Evolutionary conservation across 1,139 yeast genomes (phyloP), one percentile per base, ranked within the genome.

Genomic region (Meyerozyma carpophila): DNA sequence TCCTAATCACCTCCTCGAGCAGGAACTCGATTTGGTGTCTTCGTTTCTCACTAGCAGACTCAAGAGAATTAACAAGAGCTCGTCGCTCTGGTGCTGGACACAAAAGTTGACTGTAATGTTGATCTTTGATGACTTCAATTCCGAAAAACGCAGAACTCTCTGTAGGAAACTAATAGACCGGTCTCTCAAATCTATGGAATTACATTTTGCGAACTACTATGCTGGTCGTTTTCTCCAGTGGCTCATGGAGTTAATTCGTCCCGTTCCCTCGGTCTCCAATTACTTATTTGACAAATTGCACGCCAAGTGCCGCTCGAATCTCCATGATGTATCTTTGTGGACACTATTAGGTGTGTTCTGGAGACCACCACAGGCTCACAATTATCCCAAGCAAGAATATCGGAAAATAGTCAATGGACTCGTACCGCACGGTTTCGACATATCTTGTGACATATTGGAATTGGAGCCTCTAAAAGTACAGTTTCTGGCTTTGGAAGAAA

Each of bases 151-250:
- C 14, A 21, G 10, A 21, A 11, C 0, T 11, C 24, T 31, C 48
- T 41, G 47, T 18, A 31, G 28, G 14, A 36, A 32, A 8, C 37
- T 61, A 2, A 29, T 64, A 2, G 48, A 45, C 8, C 49, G 70
- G 36, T 47, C 62, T 2, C 48, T 68, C 26, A 57, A 51, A 42
- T 65, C 75, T 21, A 63, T 68, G 49, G 53, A 59, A 28, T 42
- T 62, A 37, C 78, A 73, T 49, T 67, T 56, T 51, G 70, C 75
- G 41, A 73, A 72, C 51, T 73, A 73, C 50, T 68, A 72, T 43
- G 77, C 70, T 2, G 57, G 63, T 28, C 57, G 55, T 41, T 70
- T 58, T 44, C 46, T 70, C 11, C 51, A 58, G 26, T 72, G 75
- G 75, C 46, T 62, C 16, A 52, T 55, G 36, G 62, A 18, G 51